Base-by-base conservation (phyloP, 805 yeast species). In the Saturnispora ahearnii region DNA sequence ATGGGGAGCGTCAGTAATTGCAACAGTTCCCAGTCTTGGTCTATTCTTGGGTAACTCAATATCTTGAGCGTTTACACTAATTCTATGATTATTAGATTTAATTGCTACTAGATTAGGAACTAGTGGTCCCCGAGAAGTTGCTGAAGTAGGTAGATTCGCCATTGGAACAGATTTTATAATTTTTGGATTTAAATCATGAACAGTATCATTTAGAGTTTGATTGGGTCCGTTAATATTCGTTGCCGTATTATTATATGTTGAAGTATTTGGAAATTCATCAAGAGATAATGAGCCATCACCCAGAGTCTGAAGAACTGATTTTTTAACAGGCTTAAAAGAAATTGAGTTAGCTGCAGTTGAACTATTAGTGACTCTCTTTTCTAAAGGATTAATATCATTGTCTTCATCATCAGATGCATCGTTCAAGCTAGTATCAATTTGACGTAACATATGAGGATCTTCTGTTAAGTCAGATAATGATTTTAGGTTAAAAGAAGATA, bases 261-360 rank as follows among this genome's bases (percentile, higher is more conserved):
- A n/a, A 18, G 41, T 31, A 13, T 43, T 42, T 1, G 57, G 57
- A n/a, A 67, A 67, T 44, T 58, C 50, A 21, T 64, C 70, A 11
- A 74, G 58, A 0, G 71, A 57, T 40, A 78, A 63, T 26, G 70
- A 66, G 2, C 82, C 82, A 41, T 68, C 62, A 2, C 82, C 82
- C 44, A 78, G 50, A 0, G 80, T 70, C 49, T 67, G 71, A 24
- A 77, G 52, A 0, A 78, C 73, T 3, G 78, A 66, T 38, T 71
- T 71, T 44, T 76, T 65, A 4, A 78, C 62, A 0, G 79, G 72
- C 49, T 66, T 73, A 55, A 78, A 78, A 30, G 68, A 73, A 21
- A 78, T 73, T 28, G 48, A 31, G 24, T 46, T 15, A 15, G 44
- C 45, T 3, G 9, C 41, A 12, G 51, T 9, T 2, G 64, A 47